Conservation (phyloP, 1,139 yeast genomes). For the Protomyces arabidopsidicola region DNA sequence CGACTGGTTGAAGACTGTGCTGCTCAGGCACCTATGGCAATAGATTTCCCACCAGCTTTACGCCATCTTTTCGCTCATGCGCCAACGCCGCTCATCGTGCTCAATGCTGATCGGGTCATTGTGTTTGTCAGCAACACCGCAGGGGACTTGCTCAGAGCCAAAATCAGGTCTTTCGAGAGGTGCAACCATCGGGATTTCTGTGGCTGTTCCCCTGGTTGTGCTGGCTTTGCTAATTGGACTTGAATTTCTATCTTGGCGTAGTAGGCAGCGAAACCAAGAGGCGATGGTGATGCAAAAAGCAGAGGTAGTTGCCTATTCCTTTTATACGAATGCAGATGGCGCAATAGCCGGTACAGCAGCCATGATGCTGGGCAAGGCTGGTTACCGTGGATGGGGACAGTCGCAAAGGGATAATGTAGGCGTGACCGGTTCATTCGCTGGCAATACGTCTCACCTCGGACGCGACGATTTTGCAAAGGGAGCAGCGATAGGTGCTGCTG, state of each 20-base stretch:
- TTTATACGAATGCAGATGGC: constrained; percentile 25
- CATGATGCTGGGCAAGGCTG: background rate
- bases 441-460: background rate
- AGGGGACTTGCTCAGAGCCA: background rate
- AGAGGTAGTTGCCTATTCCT: constrained; percentile 33
- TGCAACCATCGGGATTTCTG: constrained; percentile 20
- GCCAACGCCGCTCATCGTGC: constrained; percentile 12
- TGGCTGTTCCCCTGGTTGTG: constrained; percentile 29
- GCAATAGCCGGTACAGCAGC: background rate
- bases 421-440: background rate
- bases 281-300: constrained; percentile 30
- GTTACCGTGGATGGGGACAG: constrained; percentile 21
- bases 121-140: constrained; percentile 11
- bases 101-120: background rate
- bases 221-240: constrained; percentile 28
- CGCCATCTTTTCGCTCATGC: background rate
- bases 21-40: background rate
- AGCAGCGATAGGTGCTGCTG: background rate
- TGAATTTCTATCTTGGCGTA: constrained; percentile 29
- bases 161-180: constrained; percentile 10
- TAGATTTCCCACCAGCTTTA: background rate
- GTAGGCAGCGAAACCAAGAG: constrained; percentile 27
- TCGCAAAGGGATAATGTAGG: background rate
- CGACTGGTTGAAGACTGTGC: background rate
- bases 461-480: background rate